phyloP scores from a whole-genome alignment of 1,139 yeast genomes.

The Taphrina wiesneri region DNA sequence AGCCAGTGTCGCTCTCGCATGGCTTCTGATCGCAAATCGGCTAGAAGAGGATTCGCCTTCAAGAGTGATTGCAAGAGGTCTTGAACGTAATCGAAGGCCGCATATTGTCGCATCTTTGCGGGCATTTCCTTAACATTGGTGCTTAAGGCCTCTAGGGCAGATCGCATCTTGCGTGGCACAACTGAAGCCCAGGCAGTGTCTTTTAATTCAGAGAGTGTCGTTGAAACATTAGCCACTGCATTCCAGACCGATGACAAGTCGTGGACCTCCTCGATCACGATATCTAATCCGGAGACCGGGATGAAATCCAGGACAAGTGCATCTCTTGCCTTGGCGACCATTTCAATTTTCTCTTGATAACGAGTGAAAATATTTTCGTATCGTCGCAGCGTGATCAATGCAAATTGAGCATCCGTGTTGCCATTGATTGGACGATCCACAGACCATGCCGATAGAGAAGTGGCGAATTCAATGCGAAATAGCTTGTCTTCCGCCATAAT shows the following conservation, averaged over 20 bases:
- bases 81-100: conserved; percentile 66
- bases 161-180: conserved; percentile 54
- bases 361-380: conserved; percentile 49
- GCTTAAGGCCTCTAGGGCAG: conserved; percentile 56
- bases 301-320: conserved; percentile 50
- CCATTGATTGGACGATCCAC: conserved; percentile 55
- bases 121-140: conserved; percentile 58
- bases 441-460: conserved; percentile 53
- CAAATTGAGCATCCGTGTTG: conserved; percentile 53
- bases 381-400: conserved; percentile 52
- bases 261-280: conserved; percentile 54
- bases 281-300: conserved; percentile 45
- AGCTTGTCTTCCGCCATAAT: conserved; percentile 40
- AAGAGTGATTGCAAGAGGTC: conserved; percentile 51
- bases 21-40: conserved; percentile 59
- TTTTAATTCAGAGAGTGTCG: conserved; percentile 53
- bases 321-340: conserved; percentile 50
- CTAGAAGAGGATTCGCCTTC: conserved; percentile 50
- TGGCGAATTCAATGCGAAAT: conserved; percentile 52
- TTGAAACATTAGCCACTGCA: conserved; percentile 60
- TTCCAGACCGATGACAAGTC: conserved; percentile 69
- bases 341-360: conserved; percentile 42
- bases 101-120: conserved; percentile 61
- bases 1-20: conserved; percentile 73
- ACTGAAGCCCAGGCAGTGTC: conserved; percentile 56